These are phyloP conservation scores for Inga leiocalycina DNA, from an alignment of 306 rosid genomes.

Conservation along the genomic window DNA sequence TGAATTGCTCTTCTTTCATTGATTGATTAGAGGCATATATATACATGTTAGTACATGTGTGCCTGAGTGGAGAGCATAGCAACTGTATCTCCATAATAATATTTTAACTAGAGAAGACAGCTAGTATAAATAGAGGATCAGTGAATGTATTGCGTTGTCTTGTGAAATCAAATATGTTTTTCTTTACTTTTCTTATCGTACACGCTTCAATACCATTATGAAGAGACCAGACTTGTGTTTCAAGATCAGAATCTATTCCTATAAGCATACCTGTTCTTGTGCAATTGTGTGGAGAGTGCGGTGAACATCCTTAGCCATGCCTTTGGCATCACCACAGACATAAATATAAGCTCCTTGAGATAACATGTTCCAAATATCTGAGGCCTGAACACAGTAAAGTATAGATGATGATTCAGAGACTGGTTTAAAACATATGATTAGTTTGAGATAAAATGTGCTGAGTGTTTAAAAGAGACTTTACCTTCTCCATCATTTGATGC, in stretches of 20 bases:
- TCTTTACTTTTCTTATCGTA: too few relatives aligned
- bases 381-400: conserved; percentile 63
- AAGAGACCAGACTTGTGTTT: neutral
- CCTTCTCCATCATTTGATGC: conserved; percentile 94
- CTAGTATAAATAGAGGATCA: too few relatives aligned
- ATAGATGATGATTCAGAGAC: conserved; percentile 17
- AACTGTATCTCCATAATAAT: too few relatives aligned
- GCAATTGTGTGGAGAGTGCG: conserved; percentile 83
- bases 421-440: neutral
- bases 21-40: too few relatives aligned
- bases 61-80: too few relatives aligned
- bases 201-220: neutral
- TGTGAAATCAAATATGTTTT: too few relatives aligned
- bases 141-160: too few relatives aligned
- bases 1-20: too few relatives aligned
- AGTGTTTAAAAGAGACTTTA: conserved; percentile 24
- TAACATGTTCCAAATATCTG: conserved; percentile 80
- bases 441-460: neutral
- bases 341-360: conserved; percentile 87
- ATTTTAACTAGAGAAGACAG: neutral
- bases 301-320: conserved; percentile 99
- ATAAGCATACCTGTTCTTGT: conserved; percentile 72
- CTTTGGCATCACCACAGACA: conserved; percentile 99
- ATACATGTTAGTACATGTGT: too few relatives aligned
- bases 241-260: neutral